Evolutionary conservation across 2,329 filamentous ascomycete genomes (phyloP).

Genomic region (Colletotrichum eremochloae): DNA sequence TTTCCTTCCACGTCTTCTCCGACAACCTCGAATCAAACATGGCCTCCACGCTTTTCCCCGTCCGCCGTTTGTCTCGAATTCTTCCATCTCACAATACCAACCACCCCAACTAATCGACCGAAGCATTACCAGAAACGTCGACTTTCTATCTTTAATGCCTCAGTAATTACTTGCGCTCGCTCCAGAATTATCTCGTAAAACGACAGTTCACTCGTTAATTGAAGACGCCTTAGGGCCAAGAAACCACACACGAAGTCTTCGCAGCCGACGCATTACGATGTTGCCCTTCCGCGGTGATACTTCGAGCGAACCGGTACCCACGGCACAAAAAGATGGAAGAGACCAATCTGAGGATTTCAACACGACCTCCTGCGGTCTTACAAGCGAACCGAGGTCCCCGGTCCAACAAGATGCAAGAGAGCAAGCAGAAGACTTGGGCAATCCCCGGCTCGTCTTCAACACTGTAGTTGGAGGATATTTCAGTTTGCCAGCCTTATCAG

Average conservation of each 20-base stretch:
- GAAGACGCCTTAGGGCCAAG: not conserved
- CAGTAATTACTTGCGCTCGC: no score
- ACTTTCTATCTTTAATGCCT: not conserved
- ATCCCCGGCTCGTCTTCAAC: not conserved
- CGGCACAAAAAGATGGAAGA: not conserved
- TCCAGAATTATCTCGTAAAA: not conserved
- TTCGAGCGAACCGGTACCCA: no score
- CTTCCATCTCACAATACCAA: not conserved
- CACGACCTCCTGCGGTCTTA: not conserved
- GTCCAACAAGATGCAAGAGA: not conserved
- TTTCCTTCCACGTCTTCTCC: not conserved
- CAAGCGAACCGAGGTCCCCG: no score
- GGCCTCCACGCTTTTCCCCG: not conserved
- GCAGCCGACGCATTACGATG: not conserved
- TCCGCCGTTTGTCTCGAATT: not conserved
- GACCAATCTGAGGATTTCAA: no score
- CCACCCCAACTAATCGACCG: not conserved
- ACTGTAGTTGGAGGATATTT: not conserved
- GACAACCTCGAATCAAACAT: not conserved
- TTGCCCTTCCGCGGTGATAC: not conserved
- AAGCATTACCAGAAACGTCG: not conserved
- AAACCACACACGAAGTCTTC: not conserved
- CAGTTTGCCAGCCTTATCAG: not conserved
- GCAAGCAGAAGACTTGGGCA: not conserved
- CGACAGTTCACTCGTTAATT: not conserved